Base-by-base conservation (phyloP, 2,329 filamentous ascomycete species). In the Ascochyta fabae region DNA sequence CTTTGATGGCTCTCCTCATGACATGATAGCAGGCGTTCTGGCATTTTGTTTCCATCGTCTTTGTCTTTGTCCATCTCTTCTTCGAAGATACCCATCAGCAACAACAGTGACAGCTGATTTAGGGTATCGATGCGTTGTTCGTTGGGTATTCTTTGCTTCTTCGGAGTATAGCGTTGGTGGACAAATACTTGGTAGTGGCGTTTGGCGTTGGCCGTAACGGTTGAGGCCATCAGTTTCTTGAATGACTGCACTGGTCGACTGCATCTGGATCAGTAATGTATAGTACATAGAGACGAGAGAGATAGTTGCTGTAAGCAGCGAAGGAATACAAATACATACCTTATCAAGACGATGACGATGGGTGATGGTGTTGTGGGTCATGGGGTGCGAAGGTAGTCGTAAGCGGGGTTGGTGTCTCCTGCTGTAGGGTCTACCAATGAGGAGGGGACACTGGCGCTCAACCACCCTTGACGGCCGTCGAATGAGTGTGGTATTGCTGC, bases 231-330 rank as follows among this genome's bases (percentile, higher is more conserved):
- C 36, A 48, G 40, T 39, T 45, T 48, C 40, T 31, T 57, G 33
- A 39, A 29, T 47, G 23, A 38, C 50, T 54, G 45, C 22, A 53
- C 46, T 42, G 48, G 36, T 53, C 24, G 39, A 58, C 58, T 54
- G 47, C 47, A 44, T 42, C n/a, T 41, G 47, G 44, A 57, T 60
- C 55, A 65, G 58, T 70, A 71, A 68, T 72, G 61, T 71, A 71
- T 69, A 69, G 61, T 71, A 65, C 57, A 62, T 52, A 66, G 53
- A 16, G 38, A 57, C 53, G 38, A 48, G 56, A 27, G 44, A 36
- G 57, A 22, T 22, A 6, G 36, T 43, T 19, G 46, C 16, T 36
- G 19, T 23, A 27, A 48, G 43, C 27, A 36, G n/a, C 19, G 16
- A 43, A 15, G 40, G 19, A 58, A 49, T 56, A 51, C 33, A 27